Conservation (phyloP, 352 stramenopile species). For the Phytophthora aleatoria region DNA sequence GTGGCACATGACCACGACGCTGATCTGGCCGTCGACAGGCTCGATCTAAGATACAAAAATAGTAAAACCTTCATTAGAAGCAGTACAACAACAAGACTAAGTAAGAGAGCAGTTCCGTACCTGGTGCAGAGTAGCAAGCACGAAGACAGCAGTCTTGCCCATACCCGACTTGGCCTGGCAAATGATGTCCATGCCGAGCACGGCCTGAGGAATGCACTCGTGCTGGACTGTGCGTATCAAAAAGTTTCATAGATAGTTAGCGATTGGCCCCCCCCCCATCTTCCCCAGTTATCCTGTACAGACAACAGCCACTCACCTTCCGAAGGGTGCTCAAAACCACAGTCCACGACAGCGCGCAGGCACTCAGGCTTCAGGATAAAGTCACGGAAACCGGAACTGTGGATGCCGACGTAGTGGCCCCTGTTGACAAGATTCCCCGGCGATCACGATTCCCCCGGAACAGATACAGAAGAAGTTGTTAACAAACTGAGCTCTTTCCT, state of each 20-base stretch:
- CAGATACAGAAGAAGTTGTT: constrained; percentile 88
- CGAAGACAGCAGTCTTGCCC: constrained; percentile 99
- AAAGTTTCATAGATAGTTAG: constrained; percentile 23
- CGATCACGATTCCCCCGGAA: constrained; percentile 43
- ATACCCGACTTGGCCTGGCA: constrained; percentile 99
- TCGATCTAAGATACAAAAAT: constrained; percentile 65
- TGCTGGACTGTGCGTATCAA: constrained; percentile 90
- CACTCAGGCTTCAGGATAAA: constrained; percentile 99
- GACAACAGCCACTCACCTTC: constrained; percentile 83
- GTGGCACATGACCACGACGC: constrained; percentile 98
- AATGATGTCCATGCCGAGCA: constrained; percentile 99
- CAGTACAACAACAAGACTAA: constrained; percentile 3
- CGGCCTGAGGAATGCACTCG: constrained; percentile 99
- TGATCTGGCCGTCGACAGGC: constrained; percentile 92
- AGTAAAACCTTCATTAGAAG: constrained; percentile 8
- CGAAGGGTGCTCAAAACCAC: constrained; percentile 99
- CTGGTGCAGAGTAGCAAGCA: constrained; percentile 99
- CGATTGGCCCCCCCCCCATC: not conserved
- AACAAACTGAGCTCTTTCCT: constrained; percentile 57
- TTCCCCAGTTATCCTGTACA: not conserved
- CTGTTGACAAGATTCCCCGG: constrained; percentile 56
- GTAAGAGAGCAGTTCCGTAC: constrained; percentile 44
- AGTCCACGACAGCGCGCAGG: constrained; percentile 98
- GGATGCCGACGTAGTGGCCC: constrained; percentile 99
- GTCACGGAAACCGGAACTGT: constrained; percentile 99